These are phyloP conservation scores for Pythium plurisporium DNA, from an alignment of 352 stramenopile genomes.

Conservation along the genomic window DNA sequence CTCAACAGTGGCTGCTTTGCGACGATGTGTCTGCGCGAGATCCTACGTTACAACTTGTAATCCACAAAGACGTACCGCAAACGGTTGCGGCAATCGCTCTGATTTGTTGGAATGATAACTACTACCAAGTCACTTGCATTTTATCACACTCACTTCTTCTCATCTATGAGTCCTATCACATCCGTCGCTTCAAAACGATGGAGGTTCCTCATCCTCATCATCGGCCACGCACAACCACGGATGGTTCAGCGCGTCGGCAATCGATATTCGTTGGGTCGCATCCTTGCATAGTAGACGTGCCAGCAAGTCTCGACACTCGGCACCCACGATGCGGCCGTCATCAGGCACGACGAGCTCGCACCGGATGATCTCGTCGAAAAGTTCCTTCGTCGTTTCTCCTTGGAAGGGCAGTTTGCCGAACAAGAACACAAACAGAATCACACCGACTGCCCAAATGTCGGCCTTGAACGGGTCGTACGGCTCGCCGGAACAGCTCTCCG, in stretches of 20 bases:
- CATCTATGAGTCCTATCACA: neutral
- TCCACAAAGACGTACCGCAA: too few relatives aligned
- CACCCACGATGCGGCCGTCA: constrained; percentile 16
- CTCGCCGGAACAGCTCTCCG: constrained; percentile 84
- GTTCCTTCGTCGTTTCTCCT: constrained; percentile 56
- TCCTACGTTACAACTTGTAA: constrained; percentile 55
- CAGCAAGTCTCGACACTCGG: constrained; percentile 46
- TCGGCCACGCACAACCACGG: constrained; percentile 46
- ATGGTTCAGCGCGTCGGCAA: constrained; percentile 47
- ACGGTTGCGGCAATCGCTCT: too few relatives aligned
- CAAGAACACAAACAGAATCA: constrained; percentile 85
- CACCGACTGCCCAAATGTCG: constrained; percentile 84
- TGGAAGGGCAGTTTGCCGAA: constrained; percentile 80
- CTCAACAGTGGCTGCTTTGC: constrained; percentile 66
- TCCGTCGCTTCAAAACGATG: constrained; percentile 49
- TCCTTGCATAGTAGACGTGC: constrained; percentile 47
- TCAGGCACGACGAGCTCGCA: constrained; percentile 36
- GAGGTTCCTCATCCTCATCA: constrained; percentile 47
- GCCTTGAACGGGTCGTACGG: constrained; percentile 78
- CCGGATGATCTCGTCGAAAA: constrained; percentile 74
- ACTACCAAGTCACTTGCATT: too few relatives aligned
- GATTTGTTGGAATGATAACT: too few relatives aligned
- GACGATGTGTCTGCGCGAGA: constrained; percentile 74
- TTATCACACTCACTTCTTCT: neutral
- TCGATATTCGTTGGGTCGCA: constrained; percentile 42